Evolutionary conservation across 768 basidiomycete species (phyloP), one percentile per base, ranked within the genome.

Genomic region (Termitomyces sp.): DNA sequence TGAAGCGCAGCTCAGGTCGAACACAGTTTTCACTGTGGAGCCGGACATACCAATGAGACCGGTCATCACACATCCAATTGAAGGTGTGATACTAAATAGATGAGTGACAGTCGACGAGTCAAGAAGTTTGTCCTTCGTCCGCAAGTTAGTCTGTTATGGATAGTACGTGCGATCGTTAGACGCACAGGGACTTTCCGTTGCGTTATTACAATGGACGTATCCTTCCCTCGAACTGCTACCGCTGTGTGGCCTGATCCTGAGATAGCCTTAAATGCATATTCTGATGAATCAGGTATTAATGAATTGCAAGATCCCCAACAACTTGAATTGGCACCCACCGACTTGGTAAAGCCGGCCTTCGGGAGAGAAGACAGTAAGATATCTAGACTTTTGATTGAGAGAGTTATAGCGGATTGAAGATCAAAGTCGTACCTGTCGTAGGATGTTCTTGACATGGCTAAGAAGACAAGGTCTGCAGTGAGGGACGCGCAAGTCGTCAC

Each of bases 181-280:
- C 92, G 67, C 69, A 98, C 96, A 32, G 97, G 94, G 42, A 99
- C 90, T 81, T 98, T 98, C 79, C 94, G 94, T 79, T 98, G 97
- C 25, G 96, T 98, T 68, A 99, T 95, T 46, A 98, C 91, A 8
- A 98, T 95, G 5, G 90, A 83, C 5, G 95, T 96, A 68, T 98
- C 96, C 74, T 92, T 92, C 17, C 97, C 97, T 69, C 96, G 81
- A 49, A 98, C 91, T 17, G 96, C 84, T 55, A 99, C 83, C 1
- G 96, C 87, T 2, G 97, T 98, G 70, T 98, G 94, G 1, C 95
- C 96, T 1, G 95, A 94, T 59, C 94, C 94, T 64, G 95, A 94
- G 74, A 98, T 98, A 52, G 97, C 97, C 77, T 98, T 99, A 88
- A 98, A 98, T 32, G 97, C 96, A 82, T 98, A 98, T 79, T 98